Conservation (phyloP, 257 asterid genomes). For the Nicotiana tomentosiformis region DNA sequence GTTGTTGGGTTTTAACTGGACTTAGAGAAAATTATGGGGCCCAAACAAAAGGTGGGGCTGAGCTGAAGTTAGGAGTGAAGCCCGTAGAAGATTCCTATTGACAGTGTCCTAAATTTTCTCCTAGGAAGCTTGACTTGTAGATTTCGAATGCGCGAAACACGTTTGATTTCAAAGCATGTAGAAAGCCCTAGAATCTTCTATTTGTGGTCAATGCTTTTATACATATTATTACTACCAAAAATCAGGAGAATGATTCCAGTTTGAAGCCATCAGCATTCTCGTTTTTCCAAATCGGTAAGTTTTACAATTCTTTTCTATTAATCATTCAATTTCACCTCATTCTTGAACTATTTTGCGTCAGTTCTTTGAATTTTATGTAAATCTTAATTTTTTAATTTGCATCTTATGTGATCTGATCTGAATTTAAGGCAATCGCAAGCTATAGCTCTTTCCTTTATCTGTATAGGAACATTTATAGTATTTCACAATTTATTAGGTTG, state of each 20-base stretch:
- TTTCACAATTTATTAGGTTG: background rate
- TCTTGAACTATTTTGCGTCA: background rate
- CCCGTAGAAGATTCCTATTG: background rate
- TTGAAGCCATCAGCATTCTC: background rate
- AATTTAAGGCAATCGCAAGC: background rate
- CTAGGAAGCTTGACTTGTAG: background rate
- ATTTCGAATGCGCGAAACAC: background rate
- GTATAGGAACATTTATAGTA: background rate
- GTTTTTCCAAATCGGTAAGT: background rate
- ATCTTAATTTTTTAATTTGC: background rate
- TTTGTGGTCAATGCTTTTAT: background rate
- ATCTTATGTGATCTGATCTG: background rate
- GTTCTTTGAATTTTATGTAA: background rate
- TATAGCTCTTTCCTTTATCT: background rate
- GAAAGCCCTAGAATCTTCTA: slow-evolving; percentile 2
- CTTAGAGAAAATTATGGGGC: background rate
- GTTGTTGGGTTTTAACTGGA: background rate
- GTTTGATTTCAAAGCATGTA: background rate
- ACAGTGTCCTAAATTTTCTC: background rate
- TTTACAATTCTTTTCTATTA: background rate
- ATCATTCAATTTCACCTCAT: background rate
- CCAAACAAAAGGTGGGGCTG: background rate
- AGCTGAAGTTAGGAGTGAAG: background rate
- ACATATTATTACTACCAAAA: background rate
- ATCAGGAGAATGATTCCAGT: background rate